phyloP scores from a whole-genome alignment of 192 early-diverging fungal genomes.

The Obelidium mucronatum region DNA sequence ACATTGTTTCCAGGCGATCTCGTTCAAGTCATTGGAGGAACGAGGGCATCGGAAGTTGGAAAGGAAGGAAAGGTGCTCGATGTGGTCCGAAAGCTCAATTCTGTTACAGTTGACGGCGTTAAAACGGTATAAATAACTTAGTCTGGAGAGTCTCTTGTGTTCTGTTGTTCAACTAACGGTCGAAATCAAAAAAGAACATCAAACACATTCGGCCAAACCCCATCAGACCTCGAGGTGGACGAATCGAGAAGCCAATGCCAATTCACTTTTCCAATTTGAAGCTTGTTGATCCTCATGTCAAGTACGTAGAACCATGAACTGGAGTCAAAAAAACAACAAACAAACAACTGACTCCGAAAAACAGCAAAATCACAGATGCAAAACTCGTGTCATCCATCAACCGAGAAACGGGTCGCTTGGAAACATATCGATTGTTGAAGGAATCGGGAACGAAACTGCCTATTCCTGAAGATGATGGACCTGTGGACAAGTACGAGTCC shows the following conservation, averaged over 20 bases:
- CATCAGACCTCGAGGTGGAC: conserved; percentile 54
- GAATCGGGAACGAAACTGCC: conserved; percentile 35
- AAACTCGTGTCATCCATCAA: conserved; percentile 13
- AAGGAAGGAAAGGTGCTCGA: conserved; percentile 68
- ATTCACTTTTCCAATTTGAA: conserved; percentile 75
- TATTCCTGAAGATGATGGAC: conserved; percentile 43
- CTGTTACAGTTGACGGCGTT: conserved; percentile 65
- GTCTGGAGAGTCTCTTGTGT: background rate
- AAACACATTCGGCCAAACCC: conserved; percentile 71
- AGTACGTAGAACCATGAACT: conserved; percentile 20
- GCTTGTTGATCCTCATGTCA: conserved; percentile 67
- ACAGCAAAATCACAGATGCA: conserved; percentile 15
- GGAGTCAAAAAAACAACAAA: background rate
- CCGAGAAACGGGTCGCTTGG: conserved; percentile 11
- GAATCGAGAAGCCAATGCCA: conserved; percentile 70
- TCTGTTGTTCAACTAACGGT: background rate
- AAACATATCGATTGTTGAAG: conserved; percentile 18
- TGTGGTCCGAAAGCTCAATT: conserved; percentile 67
- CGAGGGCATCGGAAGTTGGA: conserved; percentile 46
- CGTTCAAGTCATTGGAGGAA: conserved; percentile 68
- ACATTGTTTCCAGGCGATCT: conserved; percentile 23
- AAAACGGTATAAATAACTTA: conserved; percentile 52
- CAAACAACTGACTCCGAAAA: too few relatives aligned
- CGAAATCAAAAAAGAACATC: conserved; percentile 31
- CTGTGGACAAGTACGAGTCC: conserved; percentile 35